These are phyloP conservation scores for Neoascochyta sp. DNA, from an alignment of 2,329 filamentous ascomycete genomes.

Conservation along the genomic window DNA sequence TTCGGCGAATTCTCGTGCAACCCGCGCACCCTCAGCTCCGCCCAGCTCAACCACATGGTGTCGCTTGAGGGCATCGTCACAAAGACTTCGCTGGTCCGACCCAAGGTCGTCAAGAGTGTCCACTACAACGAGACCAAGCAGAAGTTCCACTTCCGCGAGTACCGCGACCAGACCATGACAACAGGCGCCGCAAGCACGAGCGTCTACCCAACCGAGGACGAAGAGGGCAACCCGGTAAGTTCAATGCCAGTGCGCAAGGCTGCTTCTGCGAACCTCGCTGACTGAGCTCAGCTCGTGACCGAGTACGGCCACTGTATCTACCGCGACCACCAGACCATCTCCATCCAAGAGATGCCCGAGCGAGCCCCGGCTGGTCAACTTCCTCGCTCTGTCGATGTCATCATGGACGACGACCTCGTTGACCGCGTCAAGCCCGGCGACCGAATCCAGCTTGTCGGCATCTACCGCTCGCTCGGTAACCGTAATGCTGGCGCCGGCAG, in stretches of 20 bases:
- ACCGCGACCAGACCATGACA: slow-evolving; percentile 96
- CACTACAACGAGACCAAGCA: slow-evolving; percentile 88
- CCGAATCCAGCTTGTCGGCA: slow-evolving; percentile 93
- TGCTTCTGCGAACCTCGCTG: no score
- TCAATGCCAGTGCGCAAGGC: no score
- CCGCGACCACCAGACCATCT: slow-evolving; percentile 94
- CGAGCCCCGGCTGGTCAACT: slow-evolving; percentile 91
- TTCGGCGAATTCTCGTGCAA: slow-evolving; percentile 96
- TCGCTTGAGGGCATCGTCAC: slow-evolving; percentile 97
- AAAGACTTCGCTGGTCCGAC: slow-evolving; percentile 88
- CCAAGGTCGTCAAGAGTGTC: slow-evolving; percentile 97
- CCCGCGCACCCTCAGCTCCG: slow-evolving; percentile 83
- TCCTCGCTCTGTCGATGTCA: slow-evolving; percentile 91
- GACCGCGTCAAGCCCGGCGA: slow-evolving; percentile 94
- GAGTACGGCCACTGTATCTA: slow-evolving; percentile 97
- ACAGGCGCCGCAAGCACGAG: slow-evolving; percentile 80
- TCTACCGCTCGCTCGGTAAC: slow-evolving; percentile 91
- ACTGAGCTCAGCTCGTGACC: slow-evolving; percentile 65
- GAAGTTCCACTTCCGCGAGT: slow-evolving; percentile 84
- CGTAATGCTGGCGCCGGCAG: slow-evolving; percentile 87
- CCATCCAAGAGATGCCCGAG: slow-evolving; percentile 99
- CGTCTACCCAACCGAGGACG: slow-evolving; percentile 91
- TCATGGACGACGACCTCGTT: slow-evolving; percentile 93
- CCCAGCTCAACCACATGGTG: slow-evolving; percentile 92
- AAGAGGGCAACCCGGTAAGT: slow-evolving; percentile 75